Percentiles rank a stretch among this genome's conserved stretches.
These are phyloP conservation scores for Sporothrix phasma DNA, from an alignment of 2,329 filamentous ascomycete species.

Conservation along the genomic window DNA sequence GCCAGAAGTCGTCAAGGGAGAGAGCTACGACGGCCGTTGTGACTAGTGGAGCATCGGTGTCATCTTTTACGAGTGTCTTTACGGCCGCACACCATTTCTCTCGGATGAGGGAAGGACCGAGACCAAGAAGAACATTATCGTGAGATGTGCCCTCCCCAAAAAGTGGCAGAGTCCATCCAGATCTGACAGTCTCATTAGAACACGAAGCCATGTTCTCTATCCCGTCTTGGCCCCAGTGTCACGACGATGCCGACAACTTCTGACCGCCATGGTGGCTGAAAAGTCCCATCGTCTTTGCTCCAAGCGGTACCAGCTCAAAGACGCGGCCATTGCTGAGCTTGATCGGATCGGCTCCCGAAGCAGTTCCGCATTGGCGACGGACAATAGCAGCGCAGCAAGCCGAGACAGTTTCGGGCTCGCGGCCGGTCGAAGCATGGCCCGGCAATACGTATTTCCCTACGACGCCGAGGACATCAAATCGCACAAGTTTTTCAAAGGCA, in stretches of 20 bases:
- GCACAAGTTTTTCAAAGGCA: slow-evolving; percentile 74
- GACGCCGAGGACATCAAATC: slow-evolving; percentile 84
- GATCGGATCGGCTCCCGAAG: not conserved
- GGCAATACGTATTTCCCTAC: slow-evolving; percentile 65
- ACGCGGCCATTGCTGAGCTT: slow-evolving; percentile 28
- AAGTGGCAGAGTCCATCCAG: not conserved
- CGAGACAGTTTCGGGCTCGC: not conserved
- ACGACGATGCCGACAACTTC: slow-evolving; percentile 64
- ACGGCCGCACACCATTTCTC: slow-evolving; percentile 83
- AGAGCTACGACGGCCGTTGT: slow-evolving; percentile 81
- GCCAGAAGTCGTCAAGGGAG: slow-evolving; percentile 76
- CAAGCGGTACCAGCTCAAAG: slow-evolving; percentile 60
- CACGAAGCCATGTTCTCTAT: slow-evolving; percentile 60
- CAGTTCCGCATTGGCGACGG: not conserved
- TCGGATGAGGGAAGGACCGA: slow-evolving; percentile 65
- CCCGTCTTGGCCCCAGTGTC: slow-evolving; percentile 58
- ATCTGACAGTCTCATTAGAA: slow-evolving; percentile 35
- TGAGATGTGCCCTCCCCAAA: slow-evolving; percentile 30
- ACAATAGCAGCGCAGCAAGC: not conserved
- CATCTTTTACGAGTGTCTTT: slow-evolving; percentile 90
- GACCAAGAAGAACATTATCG: slow-evolving; percentile 79
- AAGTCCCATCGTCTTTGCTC: slow-evolving; percentile 69
- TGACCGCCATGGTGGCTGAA: slow-evolving; percentile 61
- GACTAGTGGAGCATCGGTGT: slow-evolving; percentile 97
- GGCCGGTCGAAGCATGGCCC: slow-evolving; percentile 25